These are phyloP conservation scores for Phalaenopsis hybrid DNA, from an alignment of 116 monocot genomes.

Conservation along the genomic window DNA sequence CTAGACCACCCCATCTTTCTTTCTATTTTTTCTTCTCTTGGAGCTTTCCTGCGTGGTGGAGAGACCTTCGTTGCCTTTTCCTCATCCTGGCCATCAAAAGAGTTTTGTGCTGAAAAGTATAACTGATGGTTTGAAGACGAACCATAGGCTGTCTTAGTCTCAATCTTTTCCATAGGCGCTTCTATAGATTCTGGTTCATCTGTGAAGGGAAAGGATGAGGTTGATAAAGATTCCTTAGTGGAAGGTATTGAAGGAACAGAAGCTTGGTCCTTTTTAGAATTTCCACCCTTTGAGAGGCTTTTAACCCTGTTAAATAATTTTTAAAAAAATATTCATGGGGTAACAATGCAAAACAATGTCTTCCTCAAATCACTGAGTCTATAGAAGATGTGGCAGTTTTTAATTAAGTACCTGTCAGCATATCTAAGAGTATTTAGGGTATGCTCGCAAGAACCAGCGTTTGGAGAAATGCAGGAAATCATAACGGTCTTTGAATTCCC, in stretches of 20 bases:
- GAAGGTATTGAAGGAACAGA: slow-evolving; percentile 21
- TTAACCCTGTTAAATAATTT: slow-evolving; percentile 58
- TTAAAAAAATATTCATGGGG: not conserved
- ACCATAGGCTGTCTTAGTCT: slow-evolving; percentile 25
- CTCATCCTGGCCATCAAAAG: slow-evolving; percentile 51
- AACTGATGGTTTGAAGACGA: slow-evolving; percentile 18
- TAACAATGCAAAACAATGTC: not conserved
- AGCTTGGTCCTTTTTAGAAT: slow-evolving; percentile 69
- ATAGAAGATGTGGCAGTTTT: not conserved
- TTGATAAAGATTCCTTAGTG: slow-evolving; percentile 50
- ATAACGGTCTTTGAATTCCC: slow-evolving; percentile 97
- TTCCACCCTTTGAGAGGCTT: slow-evolving; percentile 80
- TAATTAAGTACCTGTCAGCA: slow-evolving; percentile 71
- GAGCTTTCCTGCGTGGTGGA: slow-evolving; percentile 65
- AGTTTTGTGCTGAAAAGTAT: slow-evolving; percentile 28
- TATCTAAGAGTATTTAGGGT: slow-evolving; percentile 98
- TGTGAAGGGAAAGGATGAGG: slow-evolving; percentile 31
- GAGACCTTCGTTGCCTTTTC: slow-evolving; percentile 71
- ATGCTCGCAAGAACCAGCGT: slow-evolving; percentile 96
- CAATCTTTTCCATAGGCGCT: slow-evolving; percentile 27
- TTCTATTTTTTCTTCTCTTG: slow-evolving; percentile 65
- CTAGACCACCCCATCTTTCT: slow-evolving; percentile 42
- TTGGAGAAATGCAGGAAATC: slow-evolving; percentile 98
- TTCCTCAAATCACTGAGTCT: not conserved
- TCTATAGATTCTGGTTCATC: slow-evolving; percentile 44